These are phyloP conservation scores for Eudorina sp. DNA, from an alignment of 139 green algal species.

Conservation along the genomic window DNA sequence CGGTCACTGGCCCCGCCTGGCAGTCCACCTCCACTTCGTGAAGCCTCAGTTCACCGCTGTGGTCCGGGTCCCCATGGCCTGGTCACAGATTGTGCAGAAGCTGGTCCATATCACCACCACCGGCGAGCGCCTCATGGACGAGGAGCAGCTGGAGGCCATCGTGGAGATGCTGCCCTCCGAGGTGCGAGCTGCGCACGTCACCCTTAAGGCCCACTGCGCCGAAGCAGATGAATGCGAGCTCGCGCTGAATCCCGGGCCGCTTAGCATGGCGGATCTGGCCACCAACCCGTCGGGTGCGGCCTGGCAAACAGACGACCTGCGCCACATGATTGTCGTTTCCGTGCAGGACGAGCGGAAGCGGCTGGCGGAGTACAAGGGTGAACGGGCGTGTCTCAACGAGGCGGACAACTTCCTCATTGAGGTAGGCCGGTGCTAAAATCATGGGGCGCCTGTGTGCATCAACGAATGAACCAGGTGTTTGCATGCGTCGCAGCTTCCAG, in stretches of 20 bases:
- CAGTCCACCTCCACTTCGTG: too few species aligned
- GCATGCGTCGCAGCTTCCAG: too few species aligned
- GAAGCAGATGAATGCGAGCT: too few species aligned
- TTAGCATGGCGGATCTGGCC: too few species aligned
- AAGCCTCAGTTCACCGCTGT: too few species aligned
- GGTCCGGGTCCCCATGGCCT: neutral
- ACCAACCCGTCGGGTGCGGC: too few species aligned
- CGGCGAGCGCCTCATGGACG: slow-evolving; percentile 14
- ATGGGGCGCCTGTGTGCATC: too few species aligned
- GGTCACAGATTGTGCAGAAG: slow-evolving; percentile 42
- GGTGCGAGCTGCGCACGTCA: slow-evolving; percentile 32
- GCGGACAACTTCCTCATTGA: slow-evolving; percentile 70
- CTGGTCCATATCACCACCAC: slow-evolving; percentile 30
- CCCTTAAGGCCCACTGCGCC: too few species aligned
- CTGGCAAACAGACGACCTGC: too few species aligned
- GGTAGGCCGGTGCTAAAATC: slow-evolving; percentile 29
- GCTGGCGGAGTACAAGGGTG: slow-evolving; percentile 50
- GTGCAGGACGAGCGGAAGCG: slow-evolving; percentile 54
- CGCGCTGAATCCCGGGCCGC: too few species aligned
- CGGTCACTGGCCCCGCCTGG: too few species aligned
- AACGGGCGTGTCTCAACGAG: slow-evolving; percentile 22
- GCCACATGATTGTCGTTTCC: neutral
- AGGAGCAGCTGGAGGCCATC: slow-evolving; percentile 58
- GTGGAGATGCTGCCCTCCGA: slow-evolving; percentile 43
- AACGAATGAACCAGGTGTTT: too few species aligned